Percentiles rank a stretch among this genome's conserved stretches.
Conservation (phyloP, 2,329 filamentous ascomycete species). For the Ambrosiella cleistominuta region DNA sequence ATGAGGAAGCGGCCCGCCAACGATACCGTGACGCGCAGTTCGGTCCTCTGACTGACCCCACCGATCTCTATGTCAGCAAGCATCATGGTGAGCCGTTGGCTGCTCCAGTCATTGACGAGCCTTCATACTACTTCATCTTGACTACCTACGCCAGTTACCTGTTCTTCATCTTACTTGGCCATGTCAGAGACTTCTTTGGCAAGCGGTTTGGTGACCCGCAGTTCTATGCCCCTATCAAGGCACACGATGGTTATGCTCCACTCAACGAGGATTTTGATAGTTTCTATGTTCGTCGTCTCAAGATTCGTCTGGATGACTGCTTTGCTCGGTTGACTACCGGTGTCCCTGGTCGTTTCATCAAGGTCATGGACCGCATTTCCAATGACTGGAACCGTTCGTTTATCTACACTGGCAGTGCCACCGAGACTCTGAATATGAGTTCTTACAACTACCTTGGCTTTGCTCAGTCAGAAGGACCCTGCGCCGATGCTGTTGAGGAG, state of each 20-base stretch:
- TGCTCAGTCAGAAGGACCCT: constrained; percentile 90
- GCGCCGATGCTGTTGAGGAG: constrained; percentile 82
- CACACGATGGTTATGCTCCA: constrained; percentile 77
- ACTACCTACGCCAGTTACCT: constrained; percentile 98
- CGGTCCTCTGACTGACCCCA: constrained; percentile 61
- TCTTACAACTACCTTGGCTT: constrained; percentile 99
- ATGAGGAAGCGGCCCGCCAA: constrained; percentile 61
- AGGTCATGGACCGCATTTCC: constrained; percentile 74
- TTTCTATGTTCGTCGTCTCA: constrained; percentile 86
- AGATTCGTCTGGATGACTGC: constrained; percentile 90
- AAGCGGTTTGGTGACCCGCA: constrained; percentile 81
- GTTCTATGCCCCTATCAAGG: constrained; percentile 63
- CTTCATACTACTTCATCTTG: constrained; percentile 88
- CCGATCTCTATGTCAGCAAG: constrained; percentile 76
- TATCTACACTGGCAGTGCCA: constrained; percentile 72
- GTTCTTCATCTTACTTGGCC: constrained; percentile 84
- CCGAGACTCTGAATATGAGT: constrained; percentile 94
- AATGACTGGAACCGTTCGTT: constrained; percentile 86
- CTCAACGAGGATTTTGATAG: constrained; percentile 98
- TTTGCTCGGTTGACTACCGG: constrained; percentile 86
- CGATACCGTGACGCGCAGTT: constrained; percentile 78
- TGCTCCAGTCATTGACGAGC: constrained; percentile 80
- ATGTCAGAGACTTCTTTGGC: constrained; percentile 93
- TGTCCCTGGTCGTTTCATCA: constrained; percentile 87
- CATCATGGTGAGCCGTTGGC: constrained; percentile 67